phyloP scores from a whole-genome alignment of 331 rosid genomes.

The Malus hybrid region DNA sequence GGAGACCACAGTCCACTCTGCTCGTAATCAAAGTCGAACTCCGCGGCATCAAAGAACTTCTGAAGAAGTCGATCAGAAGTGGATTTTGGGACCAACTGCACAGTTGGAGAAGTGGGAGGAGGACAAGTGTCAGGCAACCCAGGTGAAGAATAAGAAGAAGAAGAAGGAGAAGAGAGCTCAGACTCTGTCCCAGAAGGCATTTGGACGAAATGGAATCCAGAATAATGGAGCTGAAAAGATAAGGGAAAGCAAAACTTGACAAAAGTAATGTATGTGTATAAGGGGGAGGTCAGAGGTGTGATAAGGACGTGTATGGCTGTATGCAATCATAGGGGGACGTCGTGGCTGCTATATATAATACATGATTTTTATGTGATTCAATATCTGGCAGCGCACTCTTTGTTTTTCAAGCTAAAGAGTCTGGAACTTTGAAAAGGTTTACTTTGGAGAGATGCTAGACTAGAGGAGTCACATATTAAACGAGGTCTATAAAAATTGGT shows the following conservation, averaged over 20 bases:
- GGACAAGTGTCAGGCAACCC: neutral
- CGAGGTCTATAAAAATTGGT: neutral
- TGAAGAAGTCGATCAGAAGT: constrained; percentile 52
- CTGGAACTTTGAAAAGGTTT: neutral
- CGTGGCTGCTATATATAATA: constrained; percentile 26
- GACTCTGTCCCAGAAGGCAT: constrained; percentile 4
- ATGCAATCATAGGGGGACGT: constrained; percentile 44
- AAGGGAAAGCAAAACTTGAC: neutral
- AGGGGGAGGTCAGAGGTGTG: constrained; percentile 20
- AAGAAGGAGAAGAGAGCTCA: constrained; percentile 28
- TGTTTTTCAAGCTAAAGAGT: neutral
- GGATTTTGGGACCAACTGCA: constrained; percentile 45
- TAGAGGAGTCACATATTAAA: neutral
- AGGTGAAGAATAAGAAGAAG: constrained; percentile 10
- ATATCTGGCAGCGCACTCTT: neutral
- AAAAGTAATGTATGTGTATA: neutral
- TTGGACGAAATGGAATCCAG: neutral
- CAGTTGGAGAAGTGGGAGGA: neutral
- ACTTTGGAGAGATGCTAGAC: neutral
- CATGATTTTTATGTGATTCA: constrained; percentile 11
- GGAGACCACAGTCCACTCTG: constrained; percentile 91
- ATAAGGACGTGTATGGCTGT: constrained; percentile 73
- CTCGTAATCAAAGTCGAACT: constrained; percentile 61
- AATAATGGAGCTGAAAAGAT: neutral
- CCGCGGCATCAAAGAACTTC: constrained; percentile 54